phyloP scores from a whole-genome alignment of 129 eudicot species.

The Tagetes erecta region DNA sequence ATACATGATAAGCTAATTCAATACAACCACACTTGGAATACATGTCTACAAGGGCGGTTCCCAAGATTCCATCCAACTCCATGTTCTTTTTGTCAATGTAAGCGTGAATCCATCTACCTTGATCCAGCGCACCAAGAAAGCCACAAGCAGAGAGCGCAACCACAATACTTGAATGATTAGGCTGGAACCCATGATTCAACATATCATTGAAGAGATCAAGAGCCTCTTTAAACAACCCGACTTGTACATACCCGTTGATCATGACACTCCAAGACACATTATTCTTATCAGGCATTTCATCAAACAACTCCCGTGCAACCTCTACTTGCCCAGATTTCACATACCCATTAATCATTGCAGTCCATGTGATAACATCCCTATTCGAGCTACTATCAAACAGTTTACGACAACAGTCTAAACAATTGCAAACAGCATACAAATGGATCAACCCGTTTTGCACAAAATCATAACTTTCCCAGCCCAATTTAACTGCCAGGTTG shows the following conservation, averaged over 20 bases:
- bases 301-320: constrained; percentile 65
- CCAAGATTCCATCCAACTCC: constrained; percentile 55
- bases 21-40: constrained; percentile 83
- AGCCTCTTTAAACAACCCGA: constrained; percentile 61
- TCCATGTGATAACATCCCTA: constrained; percentile 74
- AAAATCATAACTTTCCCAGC: constrained; percentile 79
- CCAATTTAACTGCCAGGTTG: constrained; percentile 49
- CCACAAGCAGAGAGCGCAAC: constrained; percentile 66
- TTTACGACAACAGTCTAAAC: constrained; percentile 42
- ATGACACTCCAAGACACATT: constrained; percentile 78
- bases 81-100: constrained; percentile 49
- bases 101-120: constrained; percentile 78
- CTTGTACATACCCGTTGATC: constrained; percentile 67
- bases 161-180: constrained; percentile 56
- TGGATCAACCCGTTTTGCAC: constrained; percentile 78
- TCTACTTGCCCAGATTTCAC: constrained; percentile 41
- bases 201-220: constrained; percentile 59
- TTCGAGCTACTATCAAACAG: constrained; percentile 53
- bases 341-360: constrained; percentile 65
- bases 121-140: constrained; percentile 67
- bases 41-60: constrained; percentile 75
- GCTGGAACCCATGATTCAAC: constrained; percentile 51
- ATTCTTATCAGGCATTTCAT: constrained; percentile 72
- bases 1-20: constrained; percentile 49
- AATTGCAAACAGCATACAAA: constrained; percentile 54